Evolutionary conservation across 1,139 yeast genomes (phyloP), one percentile per base, ranked within the genome.

Genomic region (Taphrina deformans): DNA sequence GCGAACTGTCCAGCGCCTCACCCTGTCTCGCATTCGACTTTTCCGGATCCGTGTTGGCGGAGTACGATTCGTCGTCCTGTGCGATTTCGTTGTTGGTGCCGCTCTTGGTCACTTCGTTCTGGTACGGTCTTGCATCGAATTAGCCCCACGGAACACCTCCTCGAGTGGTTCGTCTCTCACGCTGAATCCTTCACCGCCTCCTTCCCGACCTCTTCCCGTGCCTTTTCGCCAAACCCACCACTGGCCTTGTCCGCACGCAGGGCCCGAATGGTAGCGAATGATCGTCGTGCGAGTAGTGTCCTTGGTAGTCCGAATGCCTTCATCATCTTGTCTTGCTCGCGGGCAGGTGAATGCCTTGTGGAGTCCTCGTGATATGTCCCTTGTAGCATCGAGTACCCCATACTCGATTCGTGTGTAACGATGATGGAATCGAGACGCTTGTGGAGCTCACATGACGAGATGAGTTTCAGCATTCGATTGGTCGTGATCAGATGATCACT

Each of bases 1-100:
- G 56, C 12, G 63, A 59, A 23, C 50, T 33, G n/a, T 59, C 63
- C 23, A 59, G 63, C n/a, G 63, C 55, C 14, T 50, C 63, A 16
- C 63, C 63, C n/a, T 51, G 46, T 26, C 38, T 10, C 18, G 18
- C 31, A 12, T 52, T 48, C 24, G 63, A 59, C 7, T 24, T 18
- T n/a, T 29, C 38, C 38, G 63, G 63, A 24, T 59, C 31, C 24
- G 63, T 59, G 38, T 59, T 59, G 48, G 40, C 4, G 26, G 63
- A 59, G 35, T 46, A 59, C 16, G 63, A 51, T 18, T 59, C 63
- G 7, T 59, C 56, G 29, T 52, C 40, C 33, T 59, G 55, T 40
- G 63, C 48, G 18, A 59, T 23, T 31, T 59, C 56, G 40, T 18
- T 29, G 40, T 59, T 38, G 23, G 63, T 59, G 48, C 63, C 63